Base-by-base conservation (phyloP, 805 yeast species). In the Candida argentea region DNA sequence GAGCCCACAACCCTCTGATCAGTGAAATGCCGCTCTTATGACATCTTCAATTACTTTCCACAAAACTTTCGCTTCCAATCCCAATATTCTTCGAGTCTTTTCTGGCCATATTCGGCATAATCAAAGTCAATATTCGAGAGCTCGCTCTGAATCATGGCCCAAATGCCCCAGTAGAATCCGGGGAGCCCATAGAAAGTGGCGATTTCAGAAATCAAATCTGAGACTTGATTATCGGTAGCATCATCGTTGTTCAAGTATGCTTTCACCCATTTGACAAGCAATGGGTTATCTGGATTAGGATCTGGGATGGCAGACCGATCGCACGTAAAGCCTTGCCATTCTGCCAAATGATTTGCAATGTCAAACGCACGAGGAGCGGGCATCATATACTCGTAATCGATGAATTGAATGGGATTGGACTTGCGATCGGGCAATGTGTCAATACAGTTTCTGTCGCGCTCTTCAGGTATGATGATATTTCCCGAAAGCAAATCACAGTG, bases 281-380 rank as follows among this genome's bases (percentile, higher is more conserved):
- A 52, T 1, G 52, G 52, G 37, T 74, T 71, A 3, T 44, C 32
- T 6, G 34, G 36, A 0, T 58, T 32, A 2, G 81, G 79, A 5
- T 48, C 43, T 0, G 85, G 85, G 22, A 80, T 76, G 6, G 67
- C 66, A 8, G 61, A 48, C 14, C 67, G 61, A 38, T 75, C 74
- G 47, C 91, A 81, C 36, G 76, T 73, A 40, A 78, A 79, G 2
- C 91, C 91, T 47, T 80, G 91, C 85, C 87, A 77, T 46, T 77
- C 86, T 46, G 76, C 74, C 37, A 77, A 70, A 49, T 77, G 86
- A 39, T 77, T 77, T 9, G 85, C 78, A 14, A 78, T 73, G 43
- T 77, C 86, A 44, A 76, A 77, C 0, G 81, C 85, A 26, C 86
- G 50, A 4, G 85, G 83, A 3, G 79, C 80, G 7, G 76, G 77